These are phyloP conservation scores for Rubroshorea leprosula DNA, from an alignment of 345 rosid species.

Conservation along the genomic window DNA sequence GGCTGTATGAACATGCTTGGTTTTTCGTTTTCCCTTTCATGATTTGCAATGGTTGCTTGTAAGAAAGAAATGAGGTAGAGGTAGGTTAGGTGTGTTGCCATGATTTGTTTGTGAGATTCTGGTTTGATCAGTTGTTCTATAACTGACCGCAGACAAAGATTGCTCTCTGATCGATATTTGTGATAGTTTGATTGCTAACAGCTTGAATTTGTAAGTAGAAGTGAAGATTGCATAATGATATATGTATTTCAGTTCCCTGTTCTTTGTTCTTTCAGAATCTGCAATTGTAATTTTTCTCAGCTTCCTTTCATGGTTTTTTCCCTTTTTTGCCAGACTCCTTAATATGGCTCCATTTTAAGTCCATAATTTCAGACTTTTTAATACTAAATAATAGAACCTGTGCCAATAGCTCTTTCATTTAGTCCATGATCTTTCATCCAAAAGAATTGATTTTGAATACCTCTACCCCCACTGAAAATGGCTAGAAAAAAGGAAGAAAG, in stretches of 20 bases:
- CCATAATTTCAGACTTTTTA: too few species aligned
- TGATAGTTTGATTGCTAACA: conserved; percentile 53
- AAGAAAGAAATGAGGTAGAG: conserved; percentile 37
- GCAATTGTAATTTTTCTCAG: background rate
- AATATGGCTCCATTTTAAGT: too few species aligned
- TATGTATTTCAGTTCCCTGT: conserved; percentile 12
- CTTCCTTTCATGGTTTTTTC: background rate
- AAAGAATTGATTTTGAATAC: too few species aligned
- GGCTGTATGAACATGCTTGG: conserved; percentile 49
- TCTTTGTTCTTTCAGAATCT: background rate
- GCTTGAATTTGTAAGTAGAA: conserved; percentile 48
- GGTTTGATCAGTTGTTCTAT: conserved; percentile 36
- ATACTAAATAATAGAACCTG: too few species aligned
- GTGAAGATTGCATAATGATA: conserved; percentile 24
- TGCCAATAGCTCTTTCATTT: too few species aligned
- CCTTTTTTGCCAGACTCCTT: background rate
- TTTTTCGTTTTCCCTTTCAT: conserved; percentile 24
- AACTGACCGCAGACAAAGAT: conserved; percentile 30
- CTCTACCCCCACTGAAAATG: too few species aligned
- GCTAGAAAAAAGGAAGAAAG: too few species aligned
- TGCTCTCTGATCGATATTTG: conserved; percentile 30
- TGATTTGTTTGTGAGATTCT: conserved; percentile 27
- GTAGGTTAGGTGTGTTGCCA: conserved; percentile 34
- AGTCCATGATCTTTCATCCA: too few species aligned
- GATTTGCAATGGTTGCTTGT: conserved; percentile 29